These are phyloP conservation scores for Boletus eberwhitei DNA, from an alignment of 768 basidiomycete genomes.

Conservation along the genomic window DNA sequence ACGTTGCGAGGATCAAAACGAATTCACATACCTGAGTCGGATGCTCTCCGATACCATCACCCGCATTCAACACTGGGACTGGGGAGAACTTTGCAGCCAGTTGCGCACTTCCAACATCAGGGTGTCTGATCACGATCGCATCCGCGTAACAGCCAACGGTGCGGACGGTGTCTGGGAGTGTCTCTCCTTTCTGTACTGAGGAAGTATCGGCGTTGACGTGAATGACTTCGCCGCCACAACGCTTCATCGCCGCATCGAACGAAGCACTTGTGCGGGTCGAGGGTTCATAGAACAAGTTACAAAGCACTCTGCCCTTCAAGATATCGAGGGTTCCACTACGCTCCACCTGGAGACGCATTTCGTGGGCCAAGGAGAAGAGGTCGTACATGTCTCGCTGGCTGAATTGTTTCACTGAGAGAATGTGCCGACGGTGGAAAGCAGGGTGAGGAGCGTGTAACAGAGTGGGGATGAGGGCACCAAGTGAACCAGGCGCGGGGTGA, in stretches of 20 bases:
- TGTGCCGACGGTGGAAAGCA: slow-evolving; percentile 89
- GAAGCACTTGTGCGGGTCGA: slow-evolving; percentile 94
- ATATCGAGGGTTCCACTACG: slow-evolving; percentile 85
- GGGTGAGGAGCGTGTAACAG: slow-evolving; percentile 53
- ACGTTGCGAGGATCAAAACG: background rate
- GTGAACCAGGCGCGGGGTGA: slow-evolving; percentile 5
- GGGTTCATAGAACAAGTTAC: slow-evolving; percentile 93
- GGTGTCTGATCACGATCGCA: slow-evolving; percentile 92
- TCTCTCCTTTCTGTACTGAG: slow-evolving; percentile 92
- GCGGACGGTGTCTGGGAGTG: slow-evolving; percentile 86
- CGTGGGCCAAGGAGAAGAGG: slow-evolving; percentile 90
- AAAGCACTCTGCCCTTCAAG: slow-evolving; percentile 86
- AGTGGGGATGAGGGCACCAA: slow-evolving; percentile 16
- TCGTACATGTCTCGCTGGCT: slow-evolving; percentile 85
- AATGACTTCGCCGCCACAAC: slow-evolving; percentile 95
- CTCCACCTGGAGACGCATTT: slow-evolving; percentile 96
- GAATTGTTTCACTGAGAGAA: slow-evolving; percentile 94
- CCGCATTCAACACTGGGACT: slow-evolving; percentile 94
- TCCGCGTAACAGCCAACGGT: slow-evolving; percentile 95
- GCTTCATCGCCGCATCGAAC: slow-evolving; percentile 98
- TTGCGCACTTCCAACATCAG: slow-evolving; percentile 91
- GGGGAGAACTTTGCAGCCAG: slow-evolving; percentile 94
- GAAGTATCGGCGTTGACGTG: slow-evolving; percentile 76
- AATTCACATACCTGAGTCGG: slow-evolving; percentile 75
- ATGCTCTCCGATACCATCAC: slow-evolving; percentile 96